Evolutionary conservation across 2,329 filamentous ascomycete species (phyloP).

Genomic region (Dactylellina drechsleri): DNA sequence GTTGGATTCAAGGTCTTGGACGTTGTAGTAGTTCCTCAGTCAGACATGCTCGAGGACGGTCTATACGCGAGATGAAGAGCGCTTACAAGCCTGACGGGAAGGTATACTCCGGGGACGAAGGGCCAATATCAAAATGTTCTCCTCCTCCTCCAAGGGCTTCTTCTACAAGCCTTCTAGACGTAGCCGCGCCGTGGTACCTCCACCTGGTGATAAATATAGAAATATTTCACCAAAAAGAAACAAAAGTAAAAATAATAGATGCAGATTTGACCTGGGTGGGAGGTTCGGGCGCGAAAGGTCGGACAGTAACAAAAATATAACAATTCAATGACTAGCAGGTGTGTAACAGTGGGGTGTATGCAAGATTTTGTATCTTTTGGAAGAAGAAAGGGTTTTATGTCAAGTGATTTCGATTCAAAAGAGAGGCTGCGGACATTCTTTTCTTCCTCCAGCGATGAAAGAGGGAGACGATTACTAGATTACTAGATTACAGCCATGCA

Average conservation of each 20-base stretch:
- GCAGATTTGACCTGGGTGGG: constrained; percentile 7
- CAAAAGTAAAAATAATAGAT: constrained; percentile 1
- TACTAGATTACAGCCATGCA: constrained; percentile 17
- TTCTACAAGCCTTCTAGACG: constrained; percentile 45
- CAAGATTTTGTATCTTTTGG: constrained; percentile 12
- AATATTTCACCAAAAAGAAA: constrained; percentile 3
- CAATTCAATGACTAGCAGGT: constrained; percentile 9
- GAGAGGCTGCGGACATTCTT: constrained; percentile 31
- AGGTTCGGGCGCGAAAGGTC: constrained; percentile 27
- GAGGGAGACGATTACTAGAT: constrained; percentile 5
- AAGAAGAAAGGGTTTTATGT: constrained; percentile 37
- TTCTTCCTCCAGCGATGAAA: constrained; percentile 24
- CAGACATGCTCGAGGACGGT: constrained; percentile 42
- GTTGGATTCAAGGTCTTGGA: constrained; percentile 42
- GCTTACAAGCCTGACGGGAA: constrained; percentile 44
- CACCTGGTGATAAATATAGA: constrained; percentile 52
- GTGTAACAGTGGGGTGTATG: constrained; percentile 3
- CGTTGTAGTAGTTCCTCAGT: constrained; percentile 31
- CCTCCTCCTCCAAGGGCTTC: constrained; percentile 34
- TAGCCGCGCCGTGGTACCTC: constrained; percentile 46
- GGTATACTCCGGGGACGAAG: constrained; percentile 20
- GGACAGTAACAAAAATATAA: constrained; percentile 12
- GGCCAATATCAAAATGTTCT: constrained; percentile 47
- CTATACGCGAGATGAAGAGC: constrained; percentile 55
- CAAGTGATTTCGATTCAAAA: constrained; percentile 33